Evolutionary conservation across 2,329 filamentous ascomycete genomes (phyloP), one percentile per base, ranked within the genome.

Genomic region (Colletotrichum chrysophilum): DNA sequence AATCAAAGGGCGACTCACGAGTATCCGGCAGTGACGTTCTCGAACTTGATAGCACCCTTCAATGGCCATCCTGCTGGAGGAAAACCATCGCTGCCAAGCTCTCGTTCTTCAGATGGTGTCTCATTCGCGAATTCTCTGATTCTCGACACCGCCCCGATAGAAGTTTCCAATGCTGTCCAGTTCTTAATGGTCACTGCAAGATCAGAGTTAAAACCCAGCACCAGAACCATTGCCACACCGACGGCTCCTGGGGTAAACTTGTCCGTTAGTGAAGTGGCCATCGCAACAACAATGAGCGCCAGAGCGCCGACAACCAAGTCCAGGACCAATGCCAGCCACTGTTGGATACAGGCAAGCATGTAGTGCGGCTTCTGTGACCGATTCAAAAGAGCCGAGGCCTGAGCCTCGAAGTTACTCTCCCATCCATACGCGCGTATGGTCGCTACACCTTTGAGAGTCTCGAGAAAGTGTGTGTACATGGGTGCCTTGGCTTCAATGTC

Each of bases 291-390:
- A 1, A 73, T 73, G 16, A 89, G 82, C 1, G 87, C 87, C 32
- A 91, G 82, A 4, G 81, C 84, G 0, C 89, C 88, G 3, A 90
- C 88, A 3, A 90, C 82, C 36, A 91, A 79, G 69, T 91, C 87
- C 7, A 91, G 74, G 0, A 89, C 88, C 1, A 91, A 80, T 0
- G 84, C 86, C 3, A 91, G 83, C 89, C 89, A 91, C 52, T 87
- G 82, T 71, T 91, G 90, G 10, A 90, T 86, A 18, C 86, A 85
- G 65, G 85, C 87, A 36, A 91, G 84, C 4, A 90, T 84, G 76
- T 91, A 91, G 38, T 87, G 87, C 1, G 90, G 89, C 65, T 87
- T 85, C 74, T 91, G 89, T 0, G 89, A 88, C 4, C 82, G 80
- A 66, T 91, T 58, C 9, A 71, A 65, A 78, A 67, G 77, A 72